phyloP scores from a whole-genome alignment of 2,329 filamentous ascomycete genomes.

The Colletotrichum abscissum region DNA sequence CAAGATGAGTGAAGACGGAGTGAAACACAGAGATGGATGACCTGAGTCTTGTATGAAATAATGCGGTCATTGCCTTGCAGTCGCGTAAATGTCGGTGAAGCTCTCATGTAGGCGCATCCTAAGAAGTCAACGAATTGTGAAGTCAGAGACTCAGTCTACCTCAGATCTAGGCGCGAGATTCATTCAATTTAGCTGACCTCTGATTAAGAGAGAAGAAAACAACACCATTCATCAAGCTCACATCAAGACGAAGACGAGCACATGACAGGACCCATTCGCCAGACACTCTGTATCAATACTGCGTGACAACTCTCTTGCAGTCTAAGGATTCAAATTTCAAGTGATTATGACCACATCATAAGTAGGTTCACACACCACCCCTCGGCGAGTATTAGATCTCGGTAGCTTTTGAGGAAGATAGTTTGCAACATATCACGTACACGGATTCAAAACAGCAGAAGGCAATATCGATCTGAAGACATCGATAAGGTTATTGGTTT shows the following conservation, averaged over 20 bases:
- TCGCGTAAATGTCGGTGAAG: neutral
- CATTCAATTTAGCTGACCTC: neutral
- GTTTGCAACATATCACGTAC: conserved; percentile 67
- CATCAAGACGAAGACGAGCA: neutral
- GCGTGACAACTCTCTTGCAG: neutral
- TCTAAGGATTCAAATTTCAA: too few species aligned
- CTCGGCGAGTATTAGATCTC: conserved; percentile 81
- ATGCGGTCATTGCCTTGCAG: neutral
- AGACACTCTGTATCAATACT: neutral
- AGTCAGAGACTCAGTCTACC: neutral
- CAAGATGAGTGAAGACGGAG: neutral
- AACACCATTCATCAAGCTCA: neutral
- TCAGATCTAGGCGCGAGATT: neutral
- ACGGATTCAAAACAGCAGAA: conserved; percentile 66
- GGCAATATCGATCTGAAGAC: conserved; percentile 42
- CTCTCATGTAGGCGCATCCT: neutral
- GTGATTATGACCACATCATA: conserved; percentile 4
- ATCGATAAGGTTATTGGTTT: conserved; percentile 3
- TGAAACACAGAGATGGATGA: neutral
- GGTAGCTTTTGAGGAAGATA: conserved; percentile 76
- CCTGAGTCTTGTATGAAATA: neutral
- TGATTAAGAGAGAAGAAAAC: too few species aligned
- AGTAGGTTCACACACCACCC: conserved; percentile 72
- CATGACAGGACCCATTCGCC: neutral
- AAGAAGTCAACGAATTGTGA: neutral